Evolutionary conservation across 1,139 yeast genomes (phyloP).

Genomic region (Scheffersomyces parashehatae): DNA sequence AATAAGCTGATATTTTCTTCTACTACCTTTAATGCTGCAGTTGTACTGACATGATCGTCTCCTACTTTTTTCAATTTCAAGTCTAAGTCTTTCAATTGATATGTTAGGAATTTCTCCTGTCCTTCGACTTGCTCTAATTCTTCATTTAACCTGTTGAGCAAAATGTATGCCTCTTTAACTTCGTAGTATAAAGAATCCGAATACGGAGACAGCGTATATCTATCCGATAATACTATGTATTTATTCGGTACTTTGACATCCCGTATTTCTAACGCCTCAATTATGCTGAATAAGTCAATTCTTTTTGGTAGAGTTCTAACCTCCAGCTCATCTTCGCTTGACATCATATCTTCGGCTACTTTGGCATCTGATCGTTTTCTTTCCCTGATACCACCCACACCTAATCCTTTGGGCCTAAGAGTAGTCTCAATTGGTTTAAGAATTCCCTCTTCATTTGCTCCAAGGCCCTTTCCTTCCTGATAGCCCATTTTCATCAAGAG

Average conservation of each 20-base stretch:
- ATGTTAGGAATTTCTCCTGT: conserved; percentile 20
- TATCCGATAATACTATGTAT: conserved; percentile 26
- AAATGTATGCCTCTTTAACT: conserved; percentile 11
- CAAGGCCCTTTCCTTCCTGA: conserved; percentile 79
- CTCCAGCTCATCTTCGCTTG: conserved; percentile 16
- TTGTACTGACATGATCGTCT: conserved; percentile 4
- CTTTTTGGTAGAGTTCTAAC: conserved; percentile 8
- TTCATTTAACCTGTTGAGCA: conserved; percentile 14
- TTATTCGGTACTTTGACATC: conserved; percentile 29
- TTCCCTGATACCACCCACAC: conserved; percentile 65
- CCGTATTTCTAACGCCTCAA: conserved; percentile 27
- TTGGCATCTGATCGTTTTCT: background rate
- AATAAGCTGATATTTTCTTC: background rate
- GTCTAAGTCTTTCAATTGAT: conserved; percentile 15
- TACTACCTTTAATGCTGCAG: conserved; percentile 2
- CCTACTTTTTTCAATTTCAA: conserved; percentile 1
- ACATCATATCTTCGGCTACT: conserved; percentile 11
- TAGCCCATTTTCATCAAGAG: conserved; percentile 87
- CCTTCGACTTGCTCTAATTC: conserved; percentile 17
- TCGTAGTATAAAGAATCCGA: conserved; percentile 3
- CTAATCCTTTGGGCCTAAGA: conserved; percentile 65
- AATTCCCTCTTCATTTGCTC: conserved; percentile 70
- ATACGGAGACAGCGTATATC: background rate
- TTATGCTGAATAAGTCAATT: conserved; percentile 22
- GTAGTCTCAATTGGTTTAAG: conserved; percentile 74